Conservation (phyloP, 345 rosid genomes). For the Lumnitzera racemosa region DNA sequence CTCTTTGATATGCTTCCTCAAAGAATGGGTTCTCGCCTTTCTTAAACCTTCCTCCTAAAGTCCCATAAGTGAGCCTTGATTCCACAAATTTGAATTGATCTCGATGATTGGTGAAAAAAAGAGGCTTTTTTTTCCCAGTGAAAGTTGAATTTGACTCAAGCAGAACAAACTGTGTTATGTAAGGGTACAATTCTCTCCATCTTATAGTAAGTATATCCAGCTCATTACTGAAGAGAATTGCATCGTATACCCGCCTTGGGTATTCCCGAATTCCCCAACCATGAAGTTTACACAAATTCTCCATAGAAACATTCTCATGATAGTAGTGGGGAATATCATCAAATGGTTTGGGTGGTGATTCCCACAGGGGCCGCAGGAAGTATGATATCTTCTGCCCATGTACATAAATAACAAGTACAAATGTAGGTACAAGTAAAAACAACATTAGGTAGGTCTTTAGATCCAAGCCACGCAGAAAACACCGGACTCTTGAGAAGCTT, state of each 20-base stretch:
- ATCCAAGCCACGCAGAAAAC: constrained; percentile 76
- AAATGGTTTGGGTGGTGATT: constrained; percentile 63
- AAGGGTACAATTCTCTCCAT: constrained; percentile 69
- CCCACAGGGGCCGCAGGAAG: constrained; percentile 70
- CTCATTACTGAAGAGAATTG: constrained; percentile 64
- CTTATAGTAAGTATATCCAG: constrained; percentile 50
- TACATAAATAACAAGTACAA: constrained; percentile 43
- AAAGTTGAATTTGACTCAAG: constrained; percentile 67
- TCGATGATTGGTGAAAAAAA: constrained; percentile 39
- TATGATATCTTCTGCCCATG: constrained; percentile 67
- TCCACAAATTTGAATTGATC: constrained; percentile 53
- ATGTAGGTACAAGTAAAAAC: constrained; percentile 55
- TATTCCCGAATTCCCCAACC: constrained; percentile 67
- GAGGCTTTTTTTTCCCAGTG: constrained; percentile 51
- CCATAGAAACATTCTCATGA: constrained; percentile 65
- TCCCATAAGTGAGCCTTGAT: constrained; percentile 62
- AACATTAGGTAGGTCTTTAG: constrained; percentile 56
- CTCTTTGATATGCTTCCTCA: constrained; percentile 69
- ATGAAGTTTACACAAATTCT: constrained; percentile 58
- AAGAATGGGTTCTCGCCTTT: constrained; percentile 64
- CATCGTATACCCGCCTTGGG: constrained; percentile 72
- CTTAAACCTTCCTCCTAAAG: constrained; percentile 53
- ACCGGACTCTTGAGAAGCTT: constrained; percentile 72
- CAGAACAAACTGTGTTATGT: constrained; percentile 58
- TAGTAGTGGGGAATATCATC: constrained; percentile 59